Conservation (phyloP, 1,284 basidiomycete species). For the Earliella scabrosa region DNA sequence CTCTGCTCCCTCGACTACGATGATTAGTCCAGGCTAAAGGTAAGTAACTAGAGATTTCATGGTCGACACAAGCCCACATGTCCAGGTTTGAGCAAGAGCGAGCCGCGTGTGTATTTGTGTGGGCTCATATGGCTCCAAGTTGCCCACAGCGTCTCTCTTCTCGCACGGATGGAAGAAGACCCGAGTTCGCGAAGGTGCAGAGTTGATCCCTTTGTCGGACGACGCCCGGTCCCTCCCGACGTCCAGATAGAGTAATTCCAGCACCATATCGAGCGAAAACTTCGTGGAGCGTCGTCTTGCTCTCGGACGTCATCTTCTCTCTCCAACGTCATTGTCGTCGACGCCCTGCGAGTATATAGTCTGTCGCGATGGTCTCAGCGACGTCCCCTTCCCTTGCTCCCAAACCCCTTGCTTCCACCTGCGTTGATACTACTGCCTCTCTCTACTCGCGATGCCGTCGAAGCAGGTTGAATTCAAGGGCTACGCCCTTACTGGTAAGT, state of each 20-base stretch:
- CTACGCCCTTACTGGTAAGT: conserved; percentile 23
- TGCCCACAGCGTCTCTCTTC: too few relatives aligned
- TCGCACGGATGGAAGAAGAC: too few relatives aligned
- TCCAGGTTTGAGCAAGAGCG: too few relatives aligned
- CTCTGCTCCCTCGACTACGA: too few relatives aligned
- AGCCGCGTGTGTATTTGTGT: too few relatives aligned
- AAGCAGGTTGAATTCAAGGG: conserved; percentile 25
- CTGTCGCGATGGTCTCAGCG: too few relatives aligned
- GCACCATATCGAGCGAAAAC: not conserved
- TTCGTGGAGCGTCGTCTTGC: too few relatives aligned
- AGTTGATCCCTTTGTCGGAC: not conserved
- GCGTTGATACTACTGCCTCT: too few relatives aligned
- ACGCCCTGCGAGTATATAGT: not conserved
- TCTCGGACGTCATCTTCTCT: not conserved
- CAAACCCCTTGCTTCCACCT: not conserved
- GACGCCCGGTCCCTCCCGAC: not conserved
- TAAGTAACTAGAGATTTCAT: too few relatives aligned
- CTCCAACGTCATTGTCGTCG: not conserved
- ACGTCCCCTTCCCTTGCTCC: not conserved
- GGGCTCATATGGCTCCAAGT: not conserved
- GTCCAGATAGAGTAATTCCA: not conserved
- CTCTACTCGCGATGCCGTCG: conserved; percentile 2
- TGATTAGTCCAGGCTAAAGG: too few relatives aligned
- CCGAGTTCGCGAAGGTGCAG: too few relatives aligned
- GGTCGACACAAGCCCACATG: too few relatives aligned